Evolutionary conservation across 1,284 basidiomycete genomes (phyloP), one percentile per base, ranked within the genome.

Genomic region (Thelephora terrestris): DNA sequence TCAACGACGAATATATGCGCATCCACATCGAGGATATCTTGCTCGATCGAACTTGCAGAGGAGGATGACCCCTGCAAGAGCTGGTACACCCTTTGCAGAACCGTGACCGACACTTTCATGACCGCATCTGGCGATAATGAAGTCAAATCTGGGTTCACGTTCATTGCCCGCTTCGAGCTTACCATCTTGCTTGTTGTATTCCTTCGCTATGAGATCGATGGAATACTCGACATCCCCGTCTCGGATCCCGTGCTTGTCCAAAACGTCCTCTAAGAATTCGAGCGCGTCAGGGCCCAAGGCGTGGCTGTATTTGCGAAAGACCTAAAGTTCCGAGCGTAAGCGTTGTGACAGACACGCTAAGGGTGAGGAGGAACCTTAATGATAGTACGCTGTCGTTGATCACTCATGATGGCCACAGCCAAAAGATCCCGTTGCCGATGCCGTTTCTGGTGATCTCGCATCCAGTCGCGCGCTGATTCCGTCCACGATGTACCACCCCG

Each of bases 121-220:
- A 71, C 70, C 9, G 85, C 85, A 61, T 88, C 85, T 88, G 50
- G 4, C 2, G 17, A 32, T 47, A 3, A 16, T 18, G 25, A 45
- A 12, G 44, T 48, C 52, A 20, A 40, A 45, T 23, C 37, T 42
- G 25, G 47, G 27, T 50, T 50, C 21, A 27, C 51, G 4, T 12
- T 2, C 5, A 34, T 21, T 10, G 16, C 3, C 1, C 4, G n/a
- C 24, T 38, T 12, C 17, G 5, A n/a, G 55, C 75, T 50, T 57
- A 85, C 91, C 91, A 71, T 94, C 91, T 62, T 92, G 91, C 58
- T 85, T 90, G 57, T 92, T 89, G 58, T 94, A 95, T 58, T 92
- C 90, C 57, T 85, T 82, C 4, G 91, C 90, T 51, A 94, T 76
- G 47, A 81, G 78, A 56, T 94, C 91, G 7, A 93, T 67, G 14